Percentiles rank a stretch among this genome's conserved stretches.
phyloP scores from a whole-genome alignment of 176 grass and related monocot genomes.

The Carex cristatella region DNA sequence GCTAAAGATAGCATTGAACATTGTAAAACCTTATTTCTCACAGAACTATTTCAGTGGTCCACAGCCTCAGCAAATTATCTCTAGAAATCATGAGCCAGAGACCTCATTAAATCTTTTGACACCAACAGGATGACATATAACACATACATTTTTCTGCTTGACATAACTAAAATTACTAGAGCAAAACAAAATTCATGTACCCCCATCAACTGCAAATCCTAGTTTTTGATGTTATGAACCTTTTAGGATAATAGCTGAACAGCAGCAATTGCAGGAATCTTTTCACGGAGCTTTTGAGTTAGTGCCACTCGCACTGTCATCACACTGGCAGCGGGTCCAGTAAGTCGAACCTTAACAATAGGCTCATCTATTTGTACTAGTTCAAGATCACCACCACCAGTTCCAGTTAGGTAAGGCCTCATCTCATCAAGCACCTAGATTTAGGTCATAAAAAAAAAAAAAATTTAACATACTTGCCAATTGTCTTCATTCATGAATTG shows the following conservation, averaged over 20 bases:
- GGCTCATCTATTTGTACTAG: constrained; percentile 80
- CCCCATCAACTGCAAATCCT: background rate
- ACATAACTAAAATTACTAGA: background rate
- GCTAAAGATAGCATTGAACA: background rate
- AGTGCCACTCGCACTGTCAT: constrained; percentile 91
- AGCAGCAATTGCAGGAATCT: constrained; percentile 77
- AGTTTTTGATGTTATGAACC: constrained; percentile 1
- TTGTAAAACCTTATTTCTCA: background rate
- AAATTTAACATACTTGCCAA: background rate
- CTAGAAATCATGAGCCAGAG: background rate
- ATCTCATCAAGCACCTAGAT: constrained; percentile 88
- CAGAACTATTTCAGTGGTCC: background rate
- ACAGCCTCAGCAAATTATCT: background rate
- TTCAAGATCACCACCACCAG: constrained; percentile 82
- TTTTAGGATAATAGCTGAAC: constrained; percentile 64
- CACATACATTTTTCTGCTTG: background rate
- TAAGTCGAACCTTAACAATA: constrained; percentile 77
- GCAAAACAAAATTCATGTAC: constrained; percentile 11
- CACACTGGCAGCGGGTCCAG: constrained; percentile 70
- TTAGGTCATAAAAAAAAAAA: background rate
- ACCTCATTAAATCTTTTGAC: background rate
- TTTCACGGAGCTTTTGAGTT: constrained; percentile 94
- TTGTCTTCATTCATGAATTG: background rate
- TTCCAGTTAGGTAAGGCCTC: constrained; percentile 88
- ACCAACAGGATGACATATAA: background rate